Percentiles rank a stretch among this genome's conserved stretches.
These are phyloP conservation scores for Eucalyptus polybractea DNA, from an alignment of 345 rosid species.

Conservation along the genomic window DNA sequence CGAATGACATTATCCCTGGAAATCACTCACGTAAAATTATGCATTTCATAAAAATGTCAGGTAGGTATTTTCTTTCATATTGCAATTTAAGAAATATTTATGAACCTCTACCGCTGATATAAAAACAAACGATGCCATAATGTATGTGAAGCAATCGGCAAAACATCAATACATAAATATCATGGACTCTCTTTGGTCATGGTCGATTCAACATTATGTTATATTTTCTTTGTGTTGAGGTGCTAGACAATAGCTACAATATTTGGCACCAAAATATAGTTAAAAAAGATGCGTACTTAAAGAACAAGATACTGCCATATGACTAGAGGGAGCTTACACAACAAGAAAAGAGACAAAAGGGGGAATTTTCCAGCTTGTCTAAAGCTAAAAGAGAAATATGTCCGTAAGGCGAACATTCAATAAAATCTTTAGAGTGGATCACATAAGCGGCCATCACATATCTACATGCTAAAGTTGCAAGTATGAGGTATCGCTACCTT, in stretches of 20 bases:
- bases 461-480: not conserved
- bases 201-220: not conserved
- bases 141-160: not conserved
- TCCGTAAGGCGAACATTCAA: not conserved
- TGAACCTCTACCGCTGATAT: not conserved
- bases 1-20: not conserved
- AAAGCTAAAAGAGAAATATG: not conserved
- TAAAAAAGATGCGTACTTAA: not conserved
- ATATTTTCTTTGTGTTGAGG: not conserved
- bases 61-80: not conserved
- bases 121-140: not conserved
- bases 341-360: not conserved
- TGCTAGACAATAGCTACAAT: not conserved
- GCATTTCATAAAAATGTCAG: not conserved
- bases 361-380: not conserved
- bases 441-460: not conserved
- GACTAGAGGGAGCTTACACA: not conserved
- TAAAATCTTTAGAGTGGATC: not conserved
- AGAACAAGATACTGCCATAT: not conserved
- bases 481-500: constrained; percentile 13
- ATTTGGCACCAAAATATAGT: not conserved
- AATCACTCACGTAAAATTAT: not conserved
- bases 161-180: not conserved
- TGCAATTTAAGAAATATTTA: not conserved
- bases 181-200: not conserved